Percentiles rank a stretch among this genome's conserved stretches.
Conservation (phyloP, 2,329 filamentous ascomycete species). For the Stagonosporopsis chrysanthemi region DNA sequence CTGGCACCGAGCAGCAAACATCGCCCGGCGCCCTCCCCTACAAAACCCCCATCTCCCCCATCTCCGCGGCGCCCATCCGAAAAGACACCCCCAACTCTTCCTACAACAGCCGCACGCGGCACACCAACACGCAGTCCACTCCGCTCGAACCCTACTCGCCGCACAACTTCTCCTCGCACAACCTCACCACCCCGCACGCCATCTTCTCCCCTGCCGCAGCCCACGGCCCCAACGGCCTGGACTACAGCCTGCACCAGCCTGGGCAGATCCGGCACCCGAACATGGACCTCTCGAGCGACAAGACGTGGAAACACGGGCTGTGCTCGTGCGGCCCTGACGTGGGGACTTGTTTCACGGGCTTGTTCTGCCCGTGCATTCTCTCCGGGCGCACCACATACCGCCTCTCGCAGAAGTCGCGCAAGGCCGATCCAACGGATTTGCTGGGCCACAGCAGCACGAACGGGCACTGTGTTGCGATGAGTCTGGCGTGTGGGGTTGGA, state of each 20-base stretch:
- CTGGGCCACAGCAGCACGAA: conserved; percentile 49
- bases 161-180: conserved; percentile 37
- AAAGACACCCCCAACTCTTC: conserved; percentile 25
- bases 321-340: conserved; percentile 48
- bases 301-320: conserved; percentile 44
- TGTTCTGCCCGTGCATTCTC: conserved; percentile 54
- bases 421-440: conserved; percentile 53
- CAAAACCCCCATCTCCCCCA: conserved; percentile 42
- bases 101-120: conserved; percentile 8
- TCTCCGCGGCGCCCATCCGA: conserved; percentile 34
- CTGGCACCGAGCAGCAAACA: conserved; percentile 25
- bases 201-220: conserved; percentile 49
- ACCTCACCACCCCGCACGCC: conserved; percentile 34
- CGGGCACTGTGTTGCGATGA: conserved; percentile 50
- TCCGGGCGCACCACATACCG: conserved; percentile 56
- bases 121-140: conserved; percentile 23
- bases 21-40: conserved; percentile 32
- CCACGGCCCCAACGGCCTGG: conserved; percentile 50
- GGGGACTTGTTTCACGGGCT: conserved; percentile 49
- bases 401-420: conserved; percentile 46
- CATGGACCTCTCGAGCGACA: conserved; percentile 42
- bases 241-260: conserved; percentile 47
- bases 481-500: conserved; percentile 47
- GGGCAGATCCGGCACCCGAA: conserved; percentile 53
- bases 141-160: conserved; percentile 44